These are phyloP conservation scores for Plasmopara viticola DNA, from an alignment of 352 stramenopile species.

Conservation along the genomic window DNA sequence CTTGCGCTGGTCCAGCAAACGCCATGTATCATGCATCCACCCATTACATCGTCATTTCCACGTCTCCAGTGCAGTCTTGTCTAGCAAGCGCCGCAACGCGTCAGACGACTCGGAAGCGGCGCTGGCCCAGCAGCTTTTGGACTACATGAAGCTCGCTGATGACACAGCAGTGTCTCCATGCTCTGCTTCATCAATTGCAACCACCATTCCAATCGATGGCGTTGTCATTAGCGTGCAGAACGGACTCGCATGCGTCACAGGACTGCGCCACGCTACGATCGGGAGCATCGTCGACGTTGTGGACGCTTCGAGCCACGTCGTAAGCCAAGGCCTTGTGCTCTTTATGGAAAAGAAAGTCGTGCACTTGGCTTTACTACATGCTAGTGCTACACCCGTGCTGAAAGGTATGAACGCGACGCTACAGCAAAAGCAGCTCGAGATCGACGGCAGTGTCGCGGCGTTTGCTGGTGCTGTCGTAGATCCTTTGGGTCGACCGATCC, in stretches of 20 bases:
- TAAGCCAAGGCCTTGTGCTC: constrained; percentile 48
- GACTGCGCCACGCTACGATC: constrained; percentile 60
- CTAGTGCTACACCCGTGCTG: constrained; percentile 18
- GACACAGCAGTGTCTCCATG: constrained; percentile 8
- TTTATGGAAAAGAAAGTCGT: constrained; percentile 54
- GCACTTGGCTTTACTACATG: constrained; percentile 52
- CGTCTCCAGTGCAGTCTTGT: constrained; percentile 2
- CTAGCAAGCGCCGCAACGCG: constrained; percentile 4
- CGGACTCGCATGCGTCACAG: constrained; percentile 63
- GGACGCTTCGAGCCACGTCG: constrained; percentile 9
- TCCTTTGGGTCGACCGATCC: constrained; percentile 38
- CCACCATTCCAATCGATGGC: constrained; percentile 34
- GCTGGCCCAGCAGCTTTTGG: constrained; percentile 64
- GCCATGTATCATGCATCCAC: neutral
- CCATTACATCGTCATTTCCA: constrained; percentile 4
- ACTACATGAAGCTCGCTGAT: constrained; percentile 50
- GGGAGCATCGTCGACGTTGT: constrained; percentile 59
- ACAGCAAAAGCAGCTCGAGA: constrained; percentile 39
- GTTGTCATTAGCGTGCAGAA: constrained; percentile 67
- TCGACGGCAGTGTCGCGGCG: constrained; percentile 37
- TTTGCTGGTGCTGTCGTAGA: constrained; percentile 46
- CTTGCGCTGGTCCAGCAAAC: neutral
- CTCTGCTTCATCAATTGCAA: too few species aligned
- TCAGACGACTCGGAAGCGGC: constrained; percentile 46
- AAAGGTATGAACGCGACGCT: constrained; percentile 64